Base-by-base conservation (phyloP, 768 basidiomycete species). In the Suillus paluster region DNA sequence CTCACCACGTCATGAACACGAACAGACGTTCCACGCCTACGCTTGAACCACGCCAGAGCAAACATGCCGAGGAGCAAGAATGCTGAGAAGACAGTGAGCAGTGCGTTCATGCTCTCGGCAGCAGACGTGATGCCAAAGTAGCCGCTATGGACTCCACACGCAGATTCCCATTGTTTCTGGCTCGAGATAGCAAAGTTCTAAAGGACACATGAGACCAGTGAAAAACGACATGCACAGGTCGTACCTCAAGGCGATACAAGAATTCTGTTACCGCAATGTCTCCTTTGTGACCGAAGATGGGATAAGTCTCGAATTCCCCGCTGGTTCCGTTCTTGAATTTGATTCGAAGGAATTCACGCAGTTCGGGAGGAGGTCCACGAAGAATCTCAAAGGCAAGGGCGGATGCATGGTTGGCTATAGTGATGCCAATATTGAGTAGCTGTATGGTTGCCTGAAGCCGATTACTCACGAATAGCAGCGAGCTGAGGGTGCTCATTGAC, bases 191-290 rank as follows among this genome's bases (percentile, higher is more conserved):
- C 73, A 19, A 77, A 73, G 60, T 75, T 74, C 80, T 81, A n/a
- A 33, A 33, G 27, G 19, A 44, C 30, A 41, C 15, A 15, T 46
- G 34, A 64, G n/a, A 27, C 15, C 33, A 57, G 53, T 21, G 45
- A 63, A 25, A 42, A 34, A 11, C 39, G 12, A 21, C 30, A 5
- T 15, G 10, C 7, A 11, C 25, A 17, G 27, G 21, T 73, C 78
- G n/a, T 67, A 91, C 91, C 84, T 92, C 87, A 53, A 90, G 81
- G 50, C 86, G 84, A 79, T 91, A 91, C 74, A 92, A 87, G 77
- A 93, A 92, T 72, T 92, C 90, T 30, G 90, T 92, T 66, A 92
- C 81, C 42, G 90, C 89, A 59, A 94, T 86, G 66, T 90, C 86
- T 61, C 84, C 84, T 50, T 84, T 79, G 76, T 89, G 86, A 44